A percentile compares a stretch with the other conserved stretches of the same genome.
Evolutionary conservation across 495 filamentous ascomycete genomes (phyloP).

Genomic region (Hypomontagnella submonticulosa): DNA sequence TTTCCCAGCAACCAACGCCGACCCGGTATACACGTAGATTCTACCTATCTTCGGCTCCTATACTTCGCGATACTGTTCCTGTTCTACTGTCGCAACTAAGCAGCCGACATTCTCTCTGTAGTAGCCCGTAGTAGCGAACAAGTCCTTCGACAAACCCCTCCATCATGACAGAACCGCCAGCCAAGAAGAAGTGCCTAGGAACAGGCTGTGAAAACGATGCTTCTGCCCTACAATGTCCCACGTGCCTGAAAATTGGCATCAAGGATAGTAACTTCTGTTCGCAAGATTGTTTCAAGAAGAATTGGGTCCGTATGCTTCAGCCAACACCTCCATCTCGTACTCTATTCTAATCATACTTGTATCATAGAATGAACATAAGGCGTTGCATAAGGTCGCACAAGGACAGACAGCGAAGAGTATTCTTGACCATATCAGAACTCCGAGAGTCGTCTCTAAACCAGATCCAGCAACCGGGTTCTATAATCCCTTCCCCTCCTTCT

Average conservation of each 20-base stretch:
- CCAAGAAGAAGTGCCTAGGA: constrained; percentile 79
- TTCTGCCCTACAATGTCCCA: constrained; percentile 89
- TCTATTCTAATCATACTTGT: constrained; percentile 26
- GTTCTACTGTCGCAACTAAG: too few relatives aligned
- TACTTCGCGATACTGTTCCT: too few relatives aligned
- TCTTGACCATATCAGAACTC: constrained; percentile 73
- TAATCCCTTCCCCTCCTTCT: constrained; percentile 90
- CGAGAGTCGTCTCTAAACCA: constrained; percentile 84
- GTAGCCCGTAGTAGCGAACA: too few relatives aligned
- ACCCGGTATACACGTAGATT: too few relatives aligned
- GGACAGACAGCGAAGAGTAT: constrained; percentile 74
- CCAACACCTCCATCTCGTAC: background rate
- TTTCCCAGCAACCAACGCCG: too few relatives aligned
- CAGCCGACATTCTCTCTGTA: too few relatives aligned
- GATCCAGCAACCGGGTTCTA: constrained; percentile 87
- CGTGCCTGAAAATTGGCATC: constrained; percentile 84
- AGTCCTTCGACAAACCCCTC: constrained; percentile 13
- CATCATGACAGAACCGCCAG: constrained; percentile 60
- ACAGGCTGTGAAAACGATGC: constrained; percentile 85
- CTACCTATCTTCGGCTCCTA: too few relatives aligned
- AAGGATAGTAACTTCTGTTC: constrained; percentile 97
- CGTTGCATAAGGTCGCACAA: constrained; percentile 71
- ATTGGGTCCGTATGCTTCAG: constrained; percentile 77
- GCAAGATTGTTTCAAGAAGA: constrained; percentile 98
- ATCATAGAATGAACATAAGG: constrained; percentile 82